Evolutionary conservation across 768 basidiomycete genomes (phyloP).

Genomic region (Hysterangium stoloniferum): DNA sequence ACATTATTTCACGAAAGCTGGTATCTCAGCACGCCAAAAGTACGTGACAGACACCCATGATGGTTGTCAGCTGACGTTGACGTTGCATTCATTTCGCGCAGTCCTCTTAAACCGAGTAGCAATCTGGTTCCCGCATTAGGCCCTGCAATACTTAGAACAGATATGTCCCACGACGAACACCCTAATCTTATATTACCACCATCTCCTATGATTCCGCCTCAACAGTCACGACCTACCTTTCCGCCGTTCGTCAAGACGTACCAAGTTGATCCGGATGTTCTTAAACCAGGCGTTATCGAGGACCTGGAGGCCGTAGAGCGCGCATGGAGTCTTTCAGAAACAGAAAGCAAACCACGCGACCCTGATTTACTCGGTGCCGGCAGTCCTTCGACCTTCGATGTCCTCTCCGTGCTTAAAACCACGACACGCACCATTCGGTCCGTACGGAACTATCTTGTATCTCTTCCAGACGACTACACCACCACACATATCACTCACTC

Average conservation of each 20-base stretch:
- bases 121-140: slow-evolving; percentile 73
- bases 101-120: slow-evolving; percentile 41
- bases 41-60: slow-evolving; percentile 31
- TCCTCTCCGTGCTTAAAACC: slow-evolving; percentile 64
- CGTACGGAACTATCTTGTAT: slow-evolving; percentile 75
- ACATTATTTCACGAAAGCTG: slow-evolving; percentile 89
- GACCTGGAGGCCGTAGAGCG: slow-evolving; percentile 58
- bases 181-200: slow-evolving; percentile 60
- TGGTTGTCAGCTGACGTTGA: slow-evolving; percentile 10
- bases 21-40: slow-evolving; percentile 66
- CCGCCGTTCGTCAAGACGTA: slow-evolving; percentile 54
- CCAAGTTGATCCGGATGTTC: slow-evolving; percentile 68
- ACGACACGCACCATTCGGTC: slow-evolving; percentile 78
- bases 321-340: slow-evolving; percentile 46
- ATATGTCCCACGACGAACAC: slow-evolving; percentile 34
- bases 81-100: slow-evolving; percentile 18
- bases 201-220: slow-evolving; percentile 49
- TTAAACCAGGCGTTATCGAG: slow-evolving; percentile 71
- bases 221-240: slow-evolving; percentile 35
- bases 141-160: slow-evolving; percentile 33
- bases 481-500: slow-evolving; percentile 33
- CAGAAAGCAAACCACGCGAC: slow-evolving; percentile 12
- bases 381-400: slow-evolving; percentile 33
- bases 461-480: slow-evolving; percentile 62
- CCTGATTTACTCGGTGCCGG: slow-evolving; percentile 19